phyloP scores from a whole-genome alignment of 495 filamentous ascomycete species.

The Aspergillus hancockii region DNA sequence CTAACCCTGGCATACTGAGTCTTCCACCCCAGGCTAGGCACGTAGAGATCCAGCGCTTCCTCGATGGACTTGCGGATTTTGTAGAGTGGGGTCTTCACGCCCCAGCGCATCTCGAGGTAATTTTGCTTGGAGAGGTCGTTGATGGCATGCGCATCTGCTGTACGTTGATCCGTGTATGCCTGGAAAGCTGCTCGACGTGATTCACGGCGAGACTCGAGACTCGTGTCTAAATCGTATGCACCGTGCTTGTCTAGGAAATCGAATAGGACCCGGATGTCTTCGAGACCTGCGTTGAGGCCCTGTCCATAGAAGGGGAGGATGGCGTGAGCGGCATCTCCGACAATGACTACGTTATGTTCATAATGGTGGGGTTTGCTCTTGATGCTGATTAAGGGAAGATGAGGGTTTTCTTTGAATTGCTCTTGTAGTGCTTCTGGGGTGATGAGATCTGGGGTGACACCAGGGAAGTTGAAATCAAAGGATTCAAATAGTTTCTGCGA shows the following conservation, averaged over 20 bases:
- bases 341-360: slow-evolving; percentile 71
- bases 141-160: slow-evolving; percentile 80
- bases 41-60: slow-evolving; percentile 73
- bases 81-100: slow-evolving; percentile 75
- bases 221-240: slow-evolving; percentile 35
- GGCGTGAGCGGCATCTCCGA: slow-evolving; percentile 95
- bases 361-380: slow-evolving; percentile 89
- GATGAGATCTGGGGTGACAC: slow-evolving; percentile 80
- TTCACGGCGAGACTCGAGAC: slow-evolving; percentile 39
- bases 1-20: slow-evolving; percentile 94
- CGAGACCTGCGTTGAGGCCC: slow-evolving; percentile 84
- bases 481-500: slow-evolving; percentile 61
- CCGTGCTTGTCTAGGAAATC: slow-evolving; percentile 67
- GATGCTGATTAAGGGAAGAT: slow-evolving; percentile 88
- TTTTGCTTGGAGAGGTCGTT: slow-evolving; percentile 90
- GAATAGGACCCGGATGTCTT: slow-evolving; percentile 82
- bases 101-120: slow-evolving; percentile 88
- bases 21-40: slow-evolving; percentile 78
- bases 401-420: slow-evolving; percentile 77
- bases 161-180: slow-evolving; percentile 71
- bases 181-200: slow-evolving; percentile 60
- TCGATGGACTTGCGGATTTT: slow-evolving; percentile 79
- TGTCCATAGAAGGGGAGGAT: slow-evolving; percentile 97
- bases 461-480: slow-evolving; percentile 82
- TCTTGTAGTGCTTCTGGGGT: slow-evolving; percentile 61